These are phyloP conservation scores for Candolleomyces efflorescens DNA, from an alignment of 768 basidiomycete genomes.

Conservation along the genomic window DNA sequence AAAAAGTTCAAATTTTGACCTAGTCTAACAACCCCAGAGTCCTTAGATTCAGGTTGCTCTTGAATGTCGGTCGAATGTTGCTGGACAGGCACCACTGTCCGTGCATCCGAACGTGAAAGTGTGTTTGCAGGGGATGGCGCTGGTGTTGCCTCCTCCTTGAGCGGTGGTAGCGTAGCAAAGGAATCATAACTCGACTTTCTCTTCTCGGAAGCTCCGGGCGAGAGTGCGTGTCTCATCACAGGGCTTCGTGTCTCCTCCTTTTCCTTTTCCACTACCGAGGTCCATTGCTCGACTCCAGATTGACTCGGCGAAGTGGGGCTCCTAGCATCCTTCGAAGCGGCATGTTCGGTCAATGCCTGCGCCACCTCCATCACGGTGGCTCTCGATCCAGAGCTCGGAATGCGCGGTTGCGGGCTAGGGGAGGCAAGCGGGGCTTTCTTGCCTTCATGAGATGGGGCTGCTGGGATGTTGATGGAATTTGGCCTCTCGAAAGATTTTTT, in stretches of 20 bases:
- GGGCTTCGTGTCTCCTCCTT: slow-evolving; percentile 11
- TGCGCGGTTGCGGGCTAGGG: slow-evolving; percentile 46
- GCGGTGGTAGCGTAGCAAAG: slow-evolving; percentile 54
- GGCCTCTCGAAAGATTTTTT: not conserved
- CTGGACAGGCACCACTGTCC: not conserved
- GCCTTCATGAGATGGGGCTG: slow-evolving; percentile 16
- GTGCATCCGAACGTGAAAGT: slow-evolving; percentile 30
- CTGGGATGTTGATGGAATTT: not conserved
- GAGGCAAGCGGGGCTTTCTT: slow-evolving; percentile 20
- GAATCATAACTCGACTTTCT: slow-evolving; percentile 68
- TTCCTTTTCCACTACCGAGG: not conserved
- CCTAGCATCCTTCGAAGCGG: slow-evolving; percentile 3
- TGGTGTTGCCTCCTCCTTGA: slow-evolving; percentile 67
- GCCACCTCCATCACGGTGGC: slow-evolving; percentile 79
- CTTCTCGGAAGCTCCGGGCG: slow-evolving; percentile 42
- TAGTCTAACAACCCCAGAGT: slow-evolving; percentile 1
- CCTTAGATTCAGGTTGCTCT: not conserved
- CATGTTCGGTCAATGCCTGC: slow-evolving; percentile 45
- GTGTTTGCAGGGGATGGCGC: slow-evolving; percentile 50
- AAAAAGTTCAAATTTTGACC: not conserved
- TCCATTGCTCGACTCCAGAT: not conserved
- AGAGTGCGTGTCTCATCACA: slow-evolving; percentile 16
- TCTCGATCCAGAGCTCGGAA: slow-evolving; percentile 65
- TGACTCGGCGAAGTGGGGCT: not conserved
- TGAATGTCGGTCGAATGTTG: not conserved